Base-by-base conservation (phyloP, 805 yeast genomes). In the Yarrowia sp. region DNA sequence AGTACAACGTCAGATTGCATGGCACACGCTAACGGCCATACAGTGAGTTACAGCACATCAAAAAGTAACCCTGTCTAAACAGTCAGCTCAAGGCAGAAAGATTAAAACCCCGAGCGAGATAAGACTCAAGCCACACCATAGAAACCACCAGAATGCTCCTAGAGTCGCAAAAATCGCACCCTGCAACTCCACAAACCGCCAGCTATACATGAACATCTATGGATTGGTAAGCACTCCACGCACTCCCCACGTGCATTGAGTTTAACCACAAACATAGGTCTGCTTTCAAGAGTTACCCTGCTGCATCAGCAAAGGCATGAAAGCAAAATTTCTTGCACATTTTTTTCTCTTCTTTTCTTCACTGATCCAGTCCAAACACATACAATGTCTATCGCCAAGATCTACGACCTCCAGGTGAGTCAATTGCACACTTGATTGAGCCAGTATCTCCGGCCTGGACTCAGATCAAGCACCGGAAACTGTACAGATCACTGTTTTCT, bases 381-480 rank as follows among this genome's bases (percentile, higher is more conserved):
- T 14, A 58, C 30, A 41, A 58, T 58, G 63, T 41, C 63, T 58
- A 58, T 58, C 51, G 63, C 41, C 22, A 58, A 58, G 51, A 44
- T 58, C 40, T 58, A 41, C 63, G 63, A 58, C 41, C 41, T 30
- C 30, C 41, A 41, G 38, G 63, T 58, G 51, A 58, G 63, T 58
- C 63, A 58, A 58, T 58, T 58, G 63, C 19, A 19, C 19, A 22
- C 43, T 38, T 38, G 43, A 38, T 38, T 38, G 43, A 38, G 43
- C 14, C 14, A 10, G 4, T 10, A 3, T 4, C 22, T 38, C 7
- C 24, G 16, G 43, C 19, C 17, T 17, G 22, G 7, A 11, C 24
- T 38, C 24, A 19, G 43, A 38, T 38, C 43, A 38, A 33, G 40
- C 40, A 9, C 43, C 1, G 14, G 11, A 10, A 17, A 19, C 14